These are phyloP conservation scores for Tubosaeta brunneosetosa DNA, from an alignment of 768 basidiomycete genomes.

Conservation along the genomic window DNA sequence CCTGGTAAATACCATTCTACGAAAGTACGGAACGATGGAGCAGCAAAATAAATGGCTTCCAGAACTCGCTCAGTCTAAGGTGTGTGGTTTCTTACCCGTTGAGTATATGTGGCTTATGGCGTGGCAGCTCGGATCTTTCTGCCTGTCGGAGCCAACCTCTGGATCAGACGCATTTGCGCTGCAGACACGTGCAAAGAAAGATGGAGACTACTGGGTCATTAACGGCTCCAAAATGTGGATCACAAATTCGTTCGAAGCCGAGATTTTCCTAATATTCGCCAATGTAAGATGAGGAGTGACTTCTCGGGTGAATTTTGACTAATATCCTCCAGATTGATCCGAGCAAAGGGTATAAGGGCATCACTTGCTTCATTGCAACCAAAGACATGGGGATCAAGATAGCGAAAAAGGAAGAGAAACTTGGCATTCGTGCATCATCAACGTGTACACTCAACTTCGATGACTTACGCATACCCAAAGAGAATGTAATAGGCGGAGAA, in stretches of 20 bases:
- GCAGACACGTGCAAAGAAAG: constrained; percentile 86
- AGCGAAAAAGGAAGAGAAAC: constrained; percentile 98
- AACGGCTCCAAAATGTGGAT: constrained; percentile 99
- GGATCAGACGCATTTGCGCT: constrained; percentile 98
- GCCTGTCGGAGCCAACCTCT: constrained; percentile 86
- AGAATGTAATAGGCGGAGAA: constrained; percentile 88
- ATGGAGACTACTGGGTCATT: constrained; percentile 79
- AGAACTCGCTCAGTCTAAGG: constrained; percentile 72
- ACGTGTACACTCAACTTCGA: constrained; percentile 95
- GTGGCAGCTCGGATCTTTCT: constrained; percentile 87
- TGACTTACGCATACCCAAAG: constrained; percentile 77
- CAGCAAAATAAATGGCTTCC: constrained; percentile 90
- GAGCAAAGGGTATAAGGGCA: constrained; percentile 96
- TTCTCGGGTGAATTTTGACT: background rate
- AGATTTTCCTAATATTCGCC: constrained; percentile 91
- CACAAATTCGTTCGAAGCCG: constrained; percentile 90
- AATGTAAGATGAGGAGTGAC: constrained; percentile 51
- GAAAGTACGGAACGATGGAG: constrained; percentile 78
- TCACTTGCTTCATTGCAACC: constrained; percentile 94
- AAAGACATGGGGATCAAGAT: constrained; percentile 97
- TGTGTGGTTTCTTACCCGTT: constrained; percentile 22
- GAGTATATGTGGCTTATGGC: background rate
- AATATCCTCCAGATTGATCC: constrained; percentile 59
- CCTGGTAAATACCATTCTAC: constrained; percentile 90
- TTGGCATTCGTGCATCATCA: constrained; percentile 93